Evolutionary conservation across 2,329 filamentous ascomycete species (phyloP), one percentile per base, ranked within the genome.

Genomic region (Dothiorella sarmentorum): DNA sequence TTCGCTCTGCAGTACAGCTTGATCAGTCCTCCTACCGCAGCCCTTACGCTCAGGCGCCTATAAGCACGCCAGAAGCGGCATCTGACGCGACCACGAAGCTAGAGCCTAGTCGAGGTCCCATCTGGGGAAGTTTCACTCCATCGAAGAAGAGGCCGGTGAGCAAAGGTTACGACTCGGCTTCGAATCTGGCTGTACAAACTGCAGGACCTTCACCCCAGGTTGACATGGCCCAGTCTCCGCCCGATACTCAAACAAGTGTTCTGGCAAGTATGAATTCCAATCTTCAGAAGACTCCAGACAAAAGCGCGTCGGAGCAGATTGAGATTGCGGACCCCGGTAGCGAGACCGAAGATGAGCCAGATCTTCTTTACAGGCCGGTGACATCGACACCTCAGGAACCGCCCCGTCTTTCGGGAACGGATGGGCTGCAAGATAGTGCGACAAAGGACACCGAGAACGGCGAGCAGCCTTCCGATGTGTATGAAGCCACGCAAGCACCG

Each of bases 331-430:
- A 27, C 29, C 22, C 24, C n/a, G 27, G 40, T 4, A 56, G 53
- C 13, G 53, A 56, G 27, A 56, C 53, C 18, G 53, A 56, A 7
- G 38, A 45, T 5, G 53, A 56, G 6, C n/a, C 22, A 18, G 17
- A 17, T 17, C n/a, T 29, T 20, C 17, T 18, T n/a, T n/a, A 7
- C 13, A 31, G 24, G n/a, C 22, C 13, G 10, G 15, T 15, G 10
- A 9, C n/a, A 26, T 42, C 24, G 2, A 24, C 7, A 3, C 1
- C 4, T 9, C 33, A 9, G 7, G n/a, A 27, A n/a, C 31, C 31
- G 7, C 9, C 31, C 4, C 31, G 9, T 35, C 11, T 10, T 7
- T 6, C 5, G 13, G 31, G 3, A 6, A 7, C 33, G 4, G 33
- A 37, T 10, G 15, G 17, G 15, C n/a, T n/a, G n/a, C 33, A 37